phyloP scores from a whole-genome alignment of 345 rosid genomes.

The Alliaria petiolata region DNA sequence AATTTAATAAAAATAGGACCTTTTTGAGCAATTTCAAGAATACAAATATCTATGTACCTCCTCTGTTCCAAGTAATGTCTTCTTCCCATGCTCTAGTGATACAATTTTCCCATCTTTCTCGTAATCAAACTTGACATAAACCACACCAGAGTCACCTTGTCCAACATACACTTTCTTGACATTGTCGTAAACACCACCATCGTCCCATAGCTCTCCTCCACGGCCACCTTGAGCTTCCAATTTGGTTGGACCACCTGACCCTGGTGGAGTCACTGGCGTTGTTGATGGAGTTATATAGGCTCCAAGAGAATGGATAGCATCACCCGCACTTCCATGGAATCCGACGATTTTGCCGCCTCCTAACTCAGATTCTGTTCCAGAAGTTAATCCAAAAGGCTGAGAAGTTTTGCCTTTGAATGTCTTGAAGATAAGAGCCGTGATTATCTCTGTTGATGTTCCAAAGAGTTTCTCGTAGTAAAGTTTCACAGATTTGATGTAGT shows the following conservation, averaged over 20 bases:
- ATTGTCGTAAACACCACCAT: slow-evolving; percentile 28
- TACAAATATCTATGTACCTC: slow-evolving; percentile 12
- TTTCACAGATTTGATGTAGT: slow-evolving; percentile 20
- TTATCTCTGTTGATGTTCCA: slow-evolving; percentile 5
- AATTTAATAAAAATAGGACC: no score
- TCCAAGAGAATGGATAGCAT: slow-evolving; percentile 27
- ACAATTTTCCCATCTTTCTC: slow-evolving; percentile 29
- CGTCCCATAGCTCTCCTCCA: slow-evolving; percentile 34
- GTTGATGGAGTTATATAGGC: slow-evolving; percentile 13
- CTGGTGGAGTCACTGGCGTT: slow-evolving; percentile 12
- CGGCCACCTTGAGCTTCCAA: slow-evolving; percentile 35
- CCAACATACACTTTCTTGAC: slow-evolving; percentile 33
- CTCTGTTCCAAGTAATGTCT: slow-evolving; percentile 25
- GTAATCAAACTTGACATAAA: slow-evolving; percentile 30
- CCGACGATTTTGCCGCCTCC: slow-evolving; percentile 28
- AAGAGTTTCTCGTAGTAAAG: slow-evolving; percentile 22
- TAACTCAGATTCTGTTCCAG: slow-evolving; percentile 20
- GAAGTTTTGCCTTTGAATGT: slow-evolving; percentile 22
- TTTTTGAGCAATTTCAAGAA: not conserved
- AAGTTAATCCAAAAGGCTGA: slow-evolving; percentile 23
- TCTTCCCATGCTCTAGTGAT: slow-evolving; percentile 31
- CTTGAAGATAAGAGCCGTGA: slow-evolving; percentile 22
- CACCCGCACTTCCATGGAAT: slow-evolving; percentile 31
- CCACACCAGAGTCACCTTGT: slow-evolving; percentile 36
- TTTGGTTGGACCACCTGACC: slow-evolving; percentile 17